Base-by-base conservation (phyloP, 1,139 yeast species). In the Blastobotrys raffinosifermentans region DNA sequence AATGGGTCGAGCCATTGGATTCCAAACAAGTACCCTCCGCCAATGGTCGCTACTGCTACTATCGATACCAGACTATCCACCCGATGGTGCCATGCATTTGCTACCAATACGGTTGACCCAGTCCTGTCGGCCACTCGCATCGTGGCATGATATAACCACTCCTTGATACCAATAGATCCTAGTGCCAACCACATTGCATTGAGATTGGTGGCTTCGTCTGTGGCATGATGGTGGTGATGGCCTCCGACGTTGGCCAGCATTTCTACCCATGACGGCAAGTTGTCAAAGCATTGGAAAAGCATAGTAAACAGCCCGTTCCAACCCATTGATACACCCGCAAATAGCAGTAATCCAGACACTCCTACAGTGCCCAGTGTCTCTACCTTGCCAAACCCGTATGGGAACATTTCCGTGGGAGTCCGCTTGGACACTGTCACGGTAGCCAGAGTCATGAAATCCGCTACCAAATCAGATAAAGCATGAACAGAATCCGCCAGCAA, bases 31-130 rank as follows among this genome's bases (percentile, higher is more conserved):
- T 82, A 80, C 20, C 96, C 95, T 2, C 93, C 80, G 0, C 94
- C 75, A 37, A 91, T 93, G 0, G 97, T 87, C 4, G 79, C 72
- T 18, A 89, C 72, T 0, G 98, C 97, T 7, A 91, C 97, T 26
- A 83, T 70, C 0, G 96, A 87, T 0, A 97, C 93, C 49, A 91
- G 61, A 1, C 95, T 82, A 58, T 91, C 98, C n/a, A 91, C 89
- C 46, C 98, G 72, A 56, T 91, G 98, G 58, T 91, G 98, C 97
- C 97, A 91, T 2, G 98, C 98, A 55, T 91, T 91, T 4, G 98
- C 98, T 35, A 86, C 80, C 39, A 91, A 70, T 4, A 91, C 97
- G 45, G 86, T 84, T 1, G 96, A 86, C 53, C 85, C 82, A 20
- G 87, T 75, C 44, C 71, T 66, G 31, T 70, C 66, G 2, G 96